Evolutionary conservation across 495 filamentous ascomycete genomes (phyloP).

Genomic region (Sphaerosporella brunnea): DNA sequence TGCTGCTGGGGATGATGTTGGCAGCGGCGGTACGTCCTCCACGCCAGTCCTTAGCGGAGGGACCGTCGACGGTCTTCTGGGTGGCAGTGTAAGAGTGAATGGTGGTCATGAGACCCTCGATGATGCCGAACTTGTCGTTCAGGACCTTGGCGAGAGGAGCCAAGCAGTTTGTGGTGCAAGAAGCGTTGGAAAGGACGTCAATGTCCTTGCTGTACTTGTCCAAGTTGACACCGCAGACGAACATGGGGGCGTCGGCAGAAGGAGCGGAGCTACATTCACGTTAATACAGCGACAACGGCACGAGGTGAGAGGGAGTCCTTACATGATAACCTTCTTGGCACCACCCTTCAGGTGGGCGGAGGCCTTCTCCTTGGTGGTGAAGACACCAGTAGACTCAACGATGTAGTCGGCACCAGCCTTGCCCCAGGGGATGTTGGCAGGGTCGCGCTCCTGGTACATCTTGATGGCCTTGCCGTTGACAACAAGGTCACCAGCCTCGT

Average conservation of each 20-base stretch:
- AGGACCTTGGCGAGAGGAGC: constrained; percentile 98
- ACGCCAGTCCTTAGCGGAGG: constrained; percentile 97
- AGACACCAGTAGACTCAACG: constrained; percentile 97
- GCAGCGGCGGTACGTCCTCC: constrained; percentile 94
- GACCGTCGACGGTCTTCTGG: constrained; percentile 98
- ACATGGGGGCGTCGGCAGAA: constrained; percentile 98
- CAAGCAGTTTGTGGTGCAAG: constrained; percentile 99
- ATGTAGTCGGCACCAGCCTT: constrained; percentile 84
- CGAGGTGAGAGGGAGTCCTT: constrained; percentile 8
- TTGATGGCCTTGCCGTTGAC: constrained; percentile 92
- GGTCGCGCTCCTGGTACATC: constrained; percentile 91
- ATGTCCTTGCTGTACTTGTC: constrained; percentile 73
- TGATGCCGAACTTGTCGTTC: constrained; percentile 89
- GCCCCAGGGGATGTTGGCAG: constrained; percentile 75
- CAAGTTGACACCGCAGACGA: constrained; percentile 99
- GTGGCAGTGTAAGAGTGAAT: constrained; percentile 99
- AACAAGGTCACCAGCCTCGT: constrained; percentile 49
- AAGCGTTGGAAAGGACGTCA: constrained; percentile 93
- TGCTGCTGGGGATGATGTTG: constrained; percentile 99
- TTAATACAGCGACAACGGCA: background rate
- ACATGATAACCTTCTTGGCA: constrained; percentile 97
- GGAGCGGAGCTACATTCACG: constrained; percentile 54
- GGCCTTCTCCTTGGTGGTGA: constrained; percentile 96
- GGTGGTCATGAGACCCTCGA: constrained; percentile 99
- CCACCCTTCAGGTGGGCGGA: constrained; percentile 91